Evolutionary conservation across 331 rosid species (phyloP), one percentile per base, ranked within the genome.

Genomic region (Phaseolus coccineus): DNA sequence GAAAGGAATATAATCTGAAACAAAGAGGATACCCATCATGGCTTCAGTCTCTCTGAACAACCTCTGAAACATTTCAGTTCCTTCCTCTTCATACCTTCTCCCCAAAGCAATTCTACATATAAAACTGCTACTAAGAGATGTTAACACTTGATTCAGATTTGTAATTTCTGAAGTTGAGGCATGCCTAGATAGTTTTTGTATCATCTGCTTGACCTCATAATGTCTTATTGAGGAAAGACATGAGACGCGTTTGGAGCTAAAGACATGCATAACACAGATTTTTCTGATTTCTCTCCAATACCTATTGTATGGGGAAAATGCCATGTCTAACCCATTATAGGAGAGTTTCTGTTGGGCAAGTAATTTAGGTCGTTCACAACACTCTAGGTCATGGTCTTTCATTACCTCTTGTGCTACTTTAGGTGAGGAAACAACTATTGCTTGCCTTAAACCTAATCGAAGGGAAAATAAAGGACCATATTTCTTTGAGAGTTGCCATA

Each of bases 231-330:
- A 52, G 5, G 59, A 73, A 73, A 72, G 73, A 2, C 15, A 2
- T 1, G 79, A 39, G 19, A 82, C 68, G 6, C 76, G 31, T 25
- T 12, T 84, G 1, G 76, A 0, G 1, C 82, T 76, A 19, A 80
- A n/a, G 5, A 70, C 2, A 39, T 82, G 50, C 8, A 63, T 16
- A 39, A 52, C 28, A 52, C 82, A 37, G 5, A 51, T 2, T 47
- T 81, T 81, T 48, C 81, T 76, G 0, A 76, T 25, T 35, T 81
- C 85, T 81, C 71, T 75, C 85, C 85, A 81, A 69, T 0, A 35
- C 0, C 25, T 27, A 27, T 27, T 12, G 3, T 81, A 69, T 68
- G 28, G 62, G 6, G 33, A 56, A 24, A 56, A 56, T 22, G 14
- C 11, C 15, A 56, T 8, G 31, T 56, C 62, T 56, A 24, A 9